These are phyloP conservation scores for Carex arenaria DNA, from an alignment of 202 grass and related monocot genomes.

Conservation along the genomic window DNA sequence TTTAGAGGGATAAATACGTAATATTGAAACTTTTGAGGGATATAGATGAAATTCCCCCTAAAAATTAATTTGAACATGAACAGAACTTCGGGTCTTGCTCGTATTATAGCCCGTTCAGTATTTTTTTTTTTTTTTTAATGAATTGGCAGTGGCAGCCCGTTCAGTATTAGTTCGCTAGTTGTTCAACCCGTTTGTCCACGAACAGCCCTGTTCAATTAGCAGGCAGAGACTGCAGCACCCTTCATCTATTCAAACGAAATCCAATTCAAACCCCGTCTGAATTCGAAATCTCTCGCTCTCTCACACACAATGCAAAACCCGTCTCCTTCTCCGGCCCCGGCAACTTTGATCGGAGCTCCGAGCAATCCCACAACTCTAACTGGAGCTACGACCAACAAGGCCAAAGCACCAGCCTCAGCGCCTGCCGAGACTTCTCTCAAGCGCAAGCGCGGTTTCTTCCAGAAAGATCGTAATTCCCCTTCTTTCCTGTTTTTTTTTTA, in stretches of 20 bases:
- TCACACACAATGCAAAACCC: background rate
- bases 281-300: background rate
- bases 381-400: conserved; percentile 6
- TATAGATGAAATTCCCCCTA: too few relatives aligned
- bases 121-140: too few relatives aligned
- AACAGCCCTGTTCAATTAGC: too few relatives aligned
- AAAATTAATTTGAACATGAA: too few relatives aligned
- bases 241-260: background rate
- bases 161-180: too few relatives aligned
- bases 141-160: too few relatives aligned
- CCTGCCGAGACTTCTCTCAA: conserved; percentile 41
- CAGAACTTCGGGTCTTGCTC: too few relatives aligned
- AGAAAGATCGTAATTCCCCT: conserved; percentile 60
- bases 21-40: too few relatives aligned
- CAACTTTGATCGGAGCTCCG: background rate
- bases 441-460: conserved; percentile 90
- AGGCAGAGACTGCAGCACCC: too few relatives aligned
- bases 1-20: too few relatives aligned
- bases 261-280: background rate
- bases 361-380: background rate
- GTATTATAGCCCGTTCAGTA: too few relatives aligned
- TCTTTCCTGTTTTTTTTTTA: background rate
- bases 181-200: too few relatives aligned
- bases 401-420: conserved; percentile 15
- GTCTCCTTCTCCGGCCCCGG: background rate